A percentile compares a stretch with the other conserved stretches of the same genome.
These are phyloP conservation scores for Eustoma russellianum DNA, from an alignment of 257 asterid genomes.

Conservation along the genomic window DNA sequence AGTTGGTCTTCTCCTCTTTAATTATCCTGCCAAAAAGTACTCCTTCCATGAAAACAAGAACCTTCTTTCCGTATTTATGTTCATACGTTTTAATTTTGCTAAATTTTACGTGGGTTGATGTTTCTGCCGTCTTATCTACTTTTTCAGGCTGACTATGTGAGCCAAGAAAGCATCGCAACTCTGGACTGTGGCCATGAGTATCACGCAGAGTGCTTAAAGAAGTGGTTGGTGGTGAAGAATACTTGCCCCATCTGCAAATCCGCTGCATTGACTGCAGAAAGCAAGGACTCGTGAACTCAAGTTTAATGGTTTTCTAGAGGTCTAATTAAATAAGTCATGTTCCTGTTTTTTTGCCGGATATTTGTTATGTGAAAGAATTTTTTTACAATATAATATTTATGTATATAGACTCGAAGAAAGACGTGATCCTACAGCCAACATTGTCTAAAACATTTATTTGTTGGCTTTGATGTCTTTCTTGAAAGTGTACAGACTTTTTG, in stretches of 20 bases:
- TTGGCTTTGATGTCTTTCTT: conserved; percentile 14
- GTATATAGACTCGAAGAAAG: conserved; percentile 44
- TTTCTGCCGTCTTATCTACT: no score
- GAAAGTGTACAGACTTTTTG: no score
- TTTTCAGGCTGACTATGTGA: conserved; percentile 43
- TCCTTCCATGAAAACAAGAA: no score
- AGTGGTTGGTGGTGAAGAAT: conserved; percentile 22
- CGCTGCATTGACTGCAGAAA: conserved; percentile 15
- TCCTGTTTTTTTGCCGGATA: conserved; percentile 18
- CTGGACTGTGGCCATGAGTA: conserved; percentile 28
- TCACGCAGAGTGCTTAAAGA: conserved; percentile 14
- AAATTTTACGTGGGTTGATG: no score
- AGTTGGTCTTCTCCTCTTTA: no score
- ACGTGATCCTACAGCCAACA: conserved; percentile 25
- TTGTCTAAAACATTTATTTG: conserved; percentile 17
- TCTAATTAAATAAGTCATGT: conserved; percentile 9
- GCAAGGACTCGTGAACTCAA: conserved; percentile 21
- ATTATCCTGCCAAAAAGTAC: no score
- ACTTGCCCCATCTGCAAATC: conserved; percentile 23
- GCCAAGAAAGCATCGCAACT: conserved; percentile 36
- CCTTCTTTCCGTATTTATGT: no score
- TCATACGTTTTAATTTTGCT: no score
- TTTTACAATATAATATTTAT: conserved; percentile 43
- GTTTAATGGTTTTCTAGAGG: conserved; percentile 8
- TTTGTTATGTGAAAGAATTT: conserved; percentile 16